phyloP scores from a whole-genome alignment of 495 filamentous ascomycete genomes.

The Tuber brumale region DNA sequence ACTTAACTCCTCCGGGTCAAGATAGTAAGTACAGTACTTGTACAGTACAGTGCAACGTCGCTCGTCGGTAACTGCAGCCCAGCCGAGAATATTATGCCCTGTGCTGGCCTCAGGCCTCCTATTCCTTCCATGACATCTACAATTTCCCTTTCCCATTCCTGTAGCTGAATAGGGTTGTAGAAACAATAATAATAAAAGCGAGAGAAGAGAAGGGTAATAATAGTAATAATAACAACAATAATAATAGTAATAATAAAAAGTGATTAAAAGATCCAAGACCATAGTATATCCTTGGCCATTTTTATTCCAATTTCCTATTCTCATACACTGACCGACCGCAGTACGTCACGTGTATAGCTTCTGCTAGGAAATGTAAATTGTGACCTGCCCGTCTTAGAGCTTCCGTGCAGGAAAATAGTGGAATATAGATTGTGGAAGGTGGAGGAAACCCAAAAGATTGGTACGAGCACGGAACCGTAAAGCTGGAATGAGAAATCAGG shows the following conservation, averaged over 20 bases:
- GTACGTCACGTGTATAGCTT: conserved; percentile 30
- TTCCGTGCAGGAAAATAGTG: conserved; percentile 22
- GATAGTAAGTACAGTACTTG: not conserved
- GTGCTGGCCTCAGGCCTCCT: not conserved
- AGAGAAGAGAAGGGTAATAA: not conserved
- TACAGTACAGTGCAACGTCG: not conserved
- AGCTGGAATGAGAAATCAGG: not conserved
- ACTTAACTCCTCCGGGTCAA: not conserved
- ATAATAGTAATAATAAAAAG: conserved; percentile 7
- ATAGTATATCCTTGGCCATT: conserved; percentile 29
- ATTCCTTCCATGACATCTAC: not conserved
- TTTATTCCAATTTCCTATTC: conserved; percentile 21
- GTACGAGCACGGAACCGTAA: not conserved
- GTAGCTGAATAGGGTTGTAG: not conserved
- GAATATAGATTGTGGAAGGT: conserved; percentile 8
- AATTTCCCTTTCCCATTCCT: not conserved
- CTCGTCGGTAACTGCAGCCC: not conserved
- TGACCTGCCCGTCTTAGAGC: conserved; percentile 26
- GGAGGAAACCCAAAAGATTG: conserved; percentile 1
- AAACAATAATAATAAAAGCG: not conserved
- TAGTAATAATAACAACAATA: not conserved
- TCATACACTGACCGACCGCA: conserved; percentile 32
- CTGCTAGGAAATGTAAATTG: conserved; percentile 33
- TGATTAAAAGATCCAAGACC: conserved; percentile 13
- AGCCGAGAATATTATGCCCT: not conserved